A percentile compares a stretch with the other conserved stretches of the same genome.
phyloP scores from a whole-genome alignment of 441 rosid genomes.

The Arabidopsis hybrid region DNA sequence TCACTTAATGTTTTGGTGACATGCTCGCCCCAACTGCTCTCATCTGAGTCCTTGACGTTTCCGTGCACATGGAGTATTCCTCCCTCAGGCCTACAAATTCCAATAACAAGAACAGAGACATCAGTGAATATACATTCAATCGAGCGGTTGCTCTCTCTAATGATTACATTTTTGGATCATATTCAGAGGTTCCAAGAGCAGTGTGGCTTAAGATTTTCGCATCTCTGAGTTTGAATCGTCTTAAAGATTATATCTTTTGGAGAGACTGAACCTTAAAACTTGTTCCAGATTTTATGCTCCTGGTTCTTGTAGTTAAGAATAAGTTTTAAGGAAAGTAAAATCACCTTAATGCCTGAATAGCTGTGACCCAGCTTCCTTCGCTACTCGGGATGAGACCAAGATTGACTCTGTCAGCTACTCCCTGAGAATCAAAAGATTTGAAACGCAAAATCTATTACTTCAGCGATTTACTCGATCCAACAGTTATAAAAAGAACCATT shows the following conservation, averaged over 20 bases:
- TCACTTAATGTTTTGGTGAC: conserved; percentile 60
- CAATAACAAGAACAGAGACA: conserved; percentile 32
- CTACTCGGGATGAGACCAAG: conserved; percentile 95
- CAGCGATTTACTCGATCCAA: not conserved
- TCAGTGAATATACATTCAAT: conserved; percentile 5
- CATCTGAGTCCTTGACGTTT: conserved; percentile 81
- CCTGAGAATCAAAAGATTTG: conserved; percentile 48
- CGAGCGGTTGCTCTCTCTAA: not conserved
- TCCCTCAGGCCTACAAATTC: conserved; percentile 71
- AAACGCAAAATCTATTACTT: conserved; percentile 15
- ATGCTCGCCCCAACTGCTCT: conserved; percentile 64
- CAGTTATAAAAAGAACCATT: not conserved
- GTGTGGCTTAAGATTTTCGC: not conserved
- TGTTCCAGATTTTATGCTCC: not conserved
- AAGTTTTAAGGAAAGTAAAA: conserved; percentile 25
- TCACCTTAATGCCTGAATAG: conserved; percentile 84
- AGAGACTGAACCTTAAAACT: not conserved
- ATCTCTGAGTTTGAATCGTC: not conserved
- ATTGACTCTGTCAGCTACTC: conserved; percentile 91
- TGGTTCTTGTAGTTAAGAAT: conserved; percentile 10
- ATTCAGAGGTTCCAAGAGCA: not conserved
- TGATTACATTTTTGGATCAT: not conserved
- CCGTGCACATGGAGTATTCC: conserved; percentile 86
- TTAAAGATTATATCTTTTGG: not conserved
- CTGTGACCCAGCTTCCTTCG: conserved; percentile 91